Evolutionary conservation across 805 yeast species (phyloP).

Genomic region (Kodamaea lidongshanica): DNA sequence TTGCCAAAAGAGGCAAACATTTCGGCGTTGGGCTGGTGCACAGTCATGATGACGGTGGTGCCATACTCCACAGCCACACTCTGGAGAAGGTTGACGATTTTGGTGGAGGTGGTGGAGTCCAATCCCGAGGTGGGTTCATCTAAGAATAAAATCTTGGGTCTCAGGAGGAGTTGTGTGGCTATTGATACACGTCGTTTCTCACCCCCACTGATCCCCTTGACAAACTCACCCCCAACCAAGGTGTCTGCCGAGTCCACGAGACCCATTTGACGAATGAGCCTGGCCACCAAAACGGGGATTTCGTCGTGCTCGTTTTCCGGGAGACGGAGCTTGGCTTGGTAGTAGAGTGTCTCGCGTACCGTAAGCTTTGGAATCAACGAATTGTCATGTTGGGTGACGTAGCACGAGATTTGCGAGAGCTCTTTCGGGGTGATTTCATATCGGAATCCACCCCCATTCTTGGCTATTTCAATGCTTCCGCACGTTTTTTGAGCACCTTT

Average conservation of each 20-base stretch:
- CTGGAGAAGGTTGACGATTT: slow-evolving; percentile 15
- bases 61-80: slow-evolving; percentile 14
- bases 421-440: slow-evolving; percentile 6
- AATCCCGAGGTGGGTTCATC: slow-evolving; percentile 27
- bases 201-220: slow-evolving; percentile 25
- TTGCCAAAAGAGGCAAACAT: slow-evolving; percentile 17
- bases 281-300: slow-evolving; percentile 14
- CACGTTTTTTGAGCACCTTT: neutral
- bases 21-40: slow-evolving; percentile 23
- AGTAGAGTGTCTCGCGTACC: slow-evolving; percentile 22
- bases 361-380: slow-evolving; percentile 19
- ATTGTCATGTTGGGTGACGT: slow-evolving; percentile 22
- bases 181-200: slow-evolving; percentile 24
- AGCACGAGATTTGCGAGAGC: slow-evolving; percentile 17
- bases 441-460: neutral
- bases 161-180: slow-evolving; percentile 22
- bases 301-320: slow-evolving; percentile 14
- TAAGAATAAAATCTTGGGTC: slow-evolving; percentile 20
- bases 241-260: slow-evolving; percentile 24
- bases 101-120: slow-evolving; percentile 20
- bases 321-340: slow-evolving; percentile 20
- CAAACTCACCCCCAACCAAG: slow-evolving; percentile 16
- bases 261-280: slow-evolving; percentile 17
- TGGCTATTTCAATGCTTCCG: neutral
- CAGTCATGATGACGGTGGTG: slow-evolving; percentile 19